phyloP scores from a whole-genome alignment of 345 rosid species.

The Euphorbia pulcherrima region DNA sequence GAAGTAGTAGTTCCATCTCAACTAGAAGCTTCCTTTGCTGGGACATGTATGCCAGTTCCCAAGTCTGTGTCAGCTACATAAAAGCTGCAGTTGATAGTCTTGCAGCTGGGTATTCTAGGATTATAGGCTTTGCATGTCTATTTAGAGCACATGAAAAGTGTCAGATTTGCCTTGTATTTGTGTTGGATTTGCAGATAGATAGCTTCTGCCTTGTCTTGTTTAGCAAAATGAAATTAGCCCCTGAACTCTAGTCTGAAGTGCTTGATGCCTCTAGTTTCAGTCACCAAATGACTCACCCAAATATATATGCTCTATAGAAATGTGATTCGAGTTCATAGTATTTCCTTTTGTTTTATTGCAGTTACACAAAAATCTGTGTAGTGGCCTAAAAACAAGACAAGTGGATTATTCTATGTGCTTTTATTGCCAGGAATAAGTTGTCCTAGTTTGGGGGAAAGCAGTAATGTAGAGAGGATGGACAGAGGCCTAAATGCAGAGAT shows the following conservation, averaged over 20 bases:
- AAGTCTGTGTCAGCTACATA: slow-evolving; percentile 32
- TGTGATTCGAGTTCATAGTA: not conserved
- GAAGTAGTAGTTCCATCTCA: slow-evolving; percentile 37
- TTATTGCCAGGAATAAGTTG: no score
- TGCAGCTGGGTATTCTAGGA: slow-evolving; percentile 43
- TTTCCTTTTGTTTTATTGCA: not conserved
- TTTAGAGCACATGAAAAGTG: slow-evolving; percentile 22
- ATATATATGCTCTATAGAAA: no score
- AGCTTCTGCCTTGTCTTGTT: no score
- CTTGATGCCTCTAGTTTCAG: not conserved
- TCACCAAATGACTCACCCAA: not conserved
- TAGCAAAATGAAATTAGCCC: not conserved
- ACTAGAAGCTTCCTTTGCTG: slow-evolving; percentile 22
- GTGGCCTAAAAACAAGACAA: no score
- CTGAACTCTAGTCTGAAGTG: not conserved
- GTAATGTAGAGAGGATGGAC: no score
- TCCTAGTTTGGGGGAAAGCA: no score
- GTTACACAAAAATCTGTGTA: not conserved
- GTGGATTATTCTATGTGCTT: no score
- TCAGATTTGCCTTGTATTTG: not conserved
- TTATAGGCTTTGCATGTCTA: slow-evolving; percentile 47
- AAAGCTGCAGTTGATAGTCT: slow-evolving; percentile 34
- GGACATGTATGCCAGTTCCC: slow-evolving; percentile 14
- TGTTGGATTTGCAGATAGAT: not conserved
- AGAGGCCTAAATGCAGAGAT: not conserved